These are phyloP conservation scores for Glaciozyma martinii DNA, from an alignment of 768 basidiomycete species.

Conservation along the genomic window DNA sequence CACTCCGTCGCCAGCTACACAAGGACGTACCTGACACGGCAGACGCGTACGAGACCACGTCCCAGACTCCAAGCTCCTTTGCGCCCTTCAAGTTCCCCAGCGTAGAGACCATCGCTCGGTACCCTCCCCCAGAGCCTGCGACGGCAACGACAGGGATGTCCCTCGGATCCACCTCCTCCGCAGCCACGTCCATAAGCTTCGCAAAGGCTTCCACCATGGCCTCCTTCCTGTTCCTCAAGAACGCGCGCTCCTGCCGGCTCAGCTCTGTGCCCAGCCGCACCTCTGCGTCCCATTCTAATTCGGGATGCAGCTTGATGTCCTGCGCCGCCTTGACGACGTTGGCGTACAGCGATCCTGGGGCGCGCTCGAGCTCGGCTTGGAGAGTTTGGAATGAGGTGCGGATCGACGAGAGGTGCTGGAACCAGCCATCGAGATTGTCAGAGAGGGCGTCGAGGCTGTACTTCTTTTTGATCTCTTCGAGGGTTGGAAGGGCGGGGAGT, in stretches of 20 bases:
- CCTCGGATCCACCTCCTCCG: constrained; percentile 34
- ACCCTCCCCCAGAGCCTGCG: constrained; percentile 38
- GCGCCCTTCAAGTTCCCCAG: constrained; percentile 34
- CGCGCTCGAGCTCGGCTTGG: constrained; percentile 47
- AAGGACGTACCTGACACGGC: constrained; percentile 32
- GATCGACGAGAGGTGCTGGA: constrained; percentile 71
- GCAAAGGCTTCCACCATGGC: constrained; percentile 36
- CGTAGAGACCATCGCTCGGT: constrained; percentile 38
- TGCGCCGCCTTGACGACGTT: constrained; percentile 52
- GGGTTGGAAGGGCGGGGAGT: background rate
- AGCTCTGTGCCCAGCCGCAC: constrained; percentile 38
- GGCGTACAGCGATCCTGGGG: constrained; percentile 63
- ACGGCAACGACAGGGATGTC: constrained; percentile 39
- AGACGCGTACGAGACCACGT: constrained; percentile 36
- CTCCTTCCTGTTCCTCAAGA: constrained; percentile 32
- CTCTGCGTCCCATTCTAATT: constrained; percentile 37
- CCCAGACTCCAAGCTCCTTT: constrained; percentile 34
- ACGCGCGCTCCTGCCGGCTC: constrained; percentile 35
- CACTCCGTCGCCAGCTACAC: constrained; percentile 20
- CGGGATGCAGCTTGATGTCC: constrained; percentile 34
- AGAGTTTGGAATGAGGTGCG: constrained; percentile 1
- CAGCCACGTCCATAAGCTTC: constrained; percentile 33
- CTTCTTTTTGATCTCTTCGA: background rate
- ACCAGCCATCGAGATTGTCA: constrained; percentile 87
- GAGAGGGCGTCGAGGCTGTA: constrained; percentile 35